Evolutionary conservation across 2,329 filamentous ascomycete species (phyloP).

Genomic region (Boeremia exigua): DNA sequence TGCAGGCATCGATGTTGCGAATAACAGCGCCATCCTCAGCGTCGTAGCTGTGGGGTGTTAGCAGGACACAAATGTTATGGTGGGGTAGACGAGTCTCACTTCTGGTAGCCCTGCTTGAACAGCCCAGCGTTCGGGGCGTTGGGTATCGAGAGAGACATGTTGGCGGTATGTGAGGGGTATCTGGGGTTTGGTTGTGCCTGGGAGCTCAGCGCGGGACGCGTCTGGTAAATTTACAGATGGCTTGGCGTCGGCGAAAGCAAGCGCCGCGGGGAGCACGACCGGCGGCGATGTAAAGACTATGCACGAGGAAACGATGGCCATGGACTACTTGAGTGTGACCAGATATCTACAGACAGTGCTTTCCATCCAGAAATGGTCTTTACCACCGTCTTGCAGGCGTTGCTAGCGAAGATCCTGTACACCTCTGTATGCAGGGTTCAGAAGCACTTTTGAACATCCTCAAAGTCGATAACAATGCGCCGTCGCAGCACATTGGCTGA

Average conservation of each 20-base stretch:
- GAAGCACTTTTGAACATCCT: not conserved
- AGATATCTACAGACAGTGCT: too few species aligned
- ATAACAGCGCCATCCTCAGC: conserved; percentile 98
- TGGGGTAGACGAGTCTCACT: conserved; percentile 63
- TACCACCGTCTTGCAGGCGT: too few species aligned
- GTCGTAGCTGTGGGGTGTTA: conserved; percentile 77
- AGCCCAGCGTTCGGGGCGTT: conserved; percentile 90
- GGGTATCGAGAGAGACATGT: conserved; percentile 96
- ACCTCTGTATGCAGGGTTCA: not conserved
- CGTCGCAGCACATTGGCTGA: not conserved
- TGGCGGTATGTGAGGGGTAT: conserved; percentile 43
- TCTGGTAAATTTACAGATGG: conserved; percentile 23
- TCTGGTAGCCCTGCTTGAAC: conserved; percentile 97
- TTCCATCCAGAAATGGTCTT: too few species aligned
- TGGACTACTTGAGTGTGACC: not conserved
- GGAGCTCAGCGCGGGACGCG: conserved; percentile 39
- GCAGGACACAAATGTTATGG: conserved; percentile 23
- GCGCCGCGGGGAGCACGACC: not conserved
- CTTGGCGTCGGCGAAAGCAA: conserved; percentile 7
- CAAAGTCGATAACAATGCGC: not conserved
- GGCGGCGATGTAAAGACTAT: not conserved
- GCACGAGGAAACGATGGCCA: not conserved
- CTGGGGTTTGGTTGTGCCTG: conserved; percentile 37
- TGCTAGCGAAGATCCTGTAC: not conserved
- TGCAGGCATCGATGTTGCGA: conserved; percentile 98